Evolutionary conservation across 768 basidiomycete species (phyloP).

Genomic region (Sarcodon sp.): DNA sequence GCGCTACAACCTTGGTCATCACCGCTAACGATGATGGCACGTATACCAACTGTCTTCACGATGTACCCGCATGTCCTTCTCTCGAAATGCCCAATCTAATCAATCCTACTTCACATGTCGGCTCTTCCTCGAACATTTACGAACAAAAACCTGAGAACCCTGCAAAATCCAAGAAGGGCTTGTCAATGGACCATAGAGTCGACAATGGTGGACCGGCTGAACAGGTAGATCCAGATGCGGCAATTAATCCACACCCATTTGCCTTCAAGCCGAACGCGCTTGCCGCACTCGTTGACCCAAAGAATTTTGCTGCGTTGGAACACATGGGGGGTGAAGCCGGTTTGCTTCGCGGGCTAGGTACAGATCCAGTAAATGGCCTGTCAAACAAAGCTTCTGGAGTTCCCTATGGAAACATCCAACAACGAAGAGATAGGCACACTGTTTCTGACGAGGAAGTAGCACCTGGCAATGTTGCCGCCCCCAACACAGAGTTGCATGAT

Average conservation of each 20-base stretch:
- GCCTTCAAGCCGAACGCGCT: conserved; percentile 59
- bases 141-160: conserved; percentile 6
- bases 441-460: conserved; percentile 4
- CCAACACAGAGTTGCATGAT: conserved; percentile 10
- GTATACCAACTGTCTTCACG: conserved; percentile 17
- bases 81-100: conserved; percentile 18
- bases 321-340: conserved; percentile 59
- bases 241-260: conserved; percentile 60
- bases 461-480: not conserved
- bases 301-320: conserved; percentile 53
- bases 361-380: conserved; percentile 39
- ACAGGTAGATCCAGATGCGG: conserved; percentile 25
- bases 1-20: conserved; percentile 41
- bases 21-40: conserved; percentile 34
- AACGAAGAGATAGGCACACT: conserved; percentile 17
- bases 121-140: conserved; percentile 18
- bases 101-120: conserved; percentile 23
- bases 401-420: conserved; percentile 11
- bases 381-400: conserved; percentile 13
- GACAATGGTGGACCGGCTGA: conserved; percentile 7
- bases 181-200: conserved; percentile 2
- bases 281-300: conserved; percentile 85
- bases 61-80: conserved; percentile 11
- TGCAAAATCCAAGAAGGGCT: conserved; percentile 1
- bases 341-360: conserved; percentile 64